These are phyloP conservation scores for Ashbya aceris DNA, from an alignment of 1,139 yeast species.

Conservation along the genomic window DNA sequence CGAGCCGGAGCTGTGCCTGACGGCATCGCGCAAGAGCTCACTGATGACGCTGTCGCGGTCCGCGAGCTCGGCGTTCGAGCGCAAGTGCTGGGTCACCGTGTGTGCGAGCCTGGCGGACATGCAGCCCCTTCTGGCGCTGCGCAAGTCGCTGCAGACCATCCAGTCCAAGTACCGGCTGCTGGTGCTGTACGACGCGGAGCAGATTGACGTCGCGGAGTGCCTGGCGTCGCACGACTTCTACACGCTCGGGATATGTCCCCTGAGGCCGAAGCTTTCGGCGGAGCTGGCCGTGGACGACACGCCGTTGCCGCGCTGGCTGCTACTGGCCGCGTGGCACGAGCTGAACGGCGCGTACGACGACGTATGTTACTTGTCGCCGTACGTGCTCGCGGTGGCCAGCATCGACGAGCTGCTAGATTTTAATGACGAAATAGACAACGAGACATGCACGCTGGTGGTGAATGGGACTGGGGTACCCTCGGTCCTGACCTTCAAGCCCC, in stretches of 20 bases:
- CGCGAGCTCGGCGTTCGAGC: neutral
- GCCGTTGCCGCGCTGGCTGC: slow-evolving; percentile 8
- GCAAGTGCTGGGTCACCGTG: slow-evolving; percentile 26
- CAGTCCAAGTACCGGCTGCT: slow-evolving; percentile 21
- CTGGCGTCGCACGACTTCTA: slow-evolving; percentile 13
- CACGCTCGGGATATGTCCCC: slow-evolving; percentile 3
- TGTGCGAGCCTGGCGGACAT: slow-evolving; percentile 16
- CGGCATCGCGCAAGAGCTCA: slow-evolving; percentile 2
- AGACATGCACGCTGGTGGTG: slow-evolving; percentile 16
- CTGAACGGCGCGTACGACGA: slow-evolving; percentile 15
- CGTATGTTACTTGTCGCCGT: slow-evolving; percentile 27
- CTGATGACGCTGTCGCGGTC: neutral
- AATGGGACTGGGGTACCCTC: slow-evolving; percentile 15
- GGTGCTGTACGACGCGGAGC: slow-evolving; percentile 16
- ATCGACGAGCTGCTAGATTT: slow-evolving; percentile 25
- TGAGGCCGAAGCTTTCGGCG: neutral
- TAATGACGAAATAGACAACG: slow-evolving; percentile 22
- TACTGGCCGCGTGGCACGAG: slow-evolving; percentile 13
- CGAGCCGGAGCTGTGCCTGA: slow-evolving; percentile 13
- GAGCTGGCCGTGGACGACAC: neutral
- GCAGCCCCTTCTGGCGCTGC: slow-evolving; percentile 20
- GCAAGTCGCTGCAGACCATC: slow-evolving; percentile 18
- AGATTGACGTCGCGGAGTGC: slow-evolving; percentile 12
- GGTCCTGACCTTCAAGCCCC: slow-evolving; percentile 24
- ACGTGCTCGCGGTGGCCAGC: slow-evolving; percentile 21